These are phyloP conservation scores for Vitis riparia DNA, from an alignment of 164 flowering plant genomes.

Conservation along the genomic window DNA sequence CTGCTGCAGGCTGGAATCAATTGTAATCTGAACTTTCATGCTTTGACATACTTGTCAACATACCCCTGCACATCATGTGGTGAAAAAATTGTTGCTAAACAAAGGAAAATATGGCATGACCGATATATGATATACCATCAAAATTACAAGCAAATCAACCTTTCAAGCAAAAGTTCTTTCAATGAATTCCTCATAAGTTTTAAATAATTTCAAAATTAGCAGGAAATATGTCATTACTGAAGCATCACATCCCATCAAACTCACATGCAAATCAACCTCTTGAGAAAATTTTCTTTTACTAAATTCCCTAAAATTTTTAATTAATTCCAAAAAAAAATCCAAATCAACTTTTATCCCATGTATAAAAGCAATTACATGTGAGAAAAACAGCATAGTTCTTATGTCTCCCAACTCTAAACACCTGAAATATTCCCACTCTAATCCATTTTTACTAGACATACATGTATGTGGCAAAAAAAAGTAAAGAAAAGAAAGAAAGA, in stretches of 20 bases:
- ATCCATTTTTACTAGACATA: too few relatives aligned
- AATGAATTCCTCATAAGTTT: neutral
- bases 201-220: neutral
- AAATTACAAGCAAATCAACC: neutral
- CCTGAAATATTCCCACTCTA: too few relatives aligned
- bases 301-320: too few relatives aligned
- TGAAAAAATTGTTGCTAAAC: neutral
- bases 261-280: too few relatives aligned
- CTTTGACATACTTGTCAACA: constrained; percentile 80
- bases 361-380: neutral
- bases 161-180: neutral
- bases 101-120: neutral
- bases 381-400: neutral
- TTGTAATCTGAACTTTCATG: constrained; percentile 14
- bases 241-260: too few relatives aligned
- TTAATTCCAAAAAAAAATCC: too few relatives aligned
- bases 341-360: neutral
- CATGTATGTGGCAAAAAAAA: too few relatives aligned
- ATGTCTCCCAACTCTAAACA: neutral
- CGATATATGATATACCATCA: neutral
- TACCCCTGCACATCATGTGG: constrained; percentile 62
- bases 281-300: too few relatives aligned
- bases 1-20: constrained; percentile 4
- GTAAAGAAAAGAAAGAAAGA: neutral
- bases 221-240: too few relatives aligned